Evolutionary conservation across 1,284 basidiomycete species (phyloP), one percentile per base, ranked within the genome.

Genomic region (Trichosporon sp.): DNA sequence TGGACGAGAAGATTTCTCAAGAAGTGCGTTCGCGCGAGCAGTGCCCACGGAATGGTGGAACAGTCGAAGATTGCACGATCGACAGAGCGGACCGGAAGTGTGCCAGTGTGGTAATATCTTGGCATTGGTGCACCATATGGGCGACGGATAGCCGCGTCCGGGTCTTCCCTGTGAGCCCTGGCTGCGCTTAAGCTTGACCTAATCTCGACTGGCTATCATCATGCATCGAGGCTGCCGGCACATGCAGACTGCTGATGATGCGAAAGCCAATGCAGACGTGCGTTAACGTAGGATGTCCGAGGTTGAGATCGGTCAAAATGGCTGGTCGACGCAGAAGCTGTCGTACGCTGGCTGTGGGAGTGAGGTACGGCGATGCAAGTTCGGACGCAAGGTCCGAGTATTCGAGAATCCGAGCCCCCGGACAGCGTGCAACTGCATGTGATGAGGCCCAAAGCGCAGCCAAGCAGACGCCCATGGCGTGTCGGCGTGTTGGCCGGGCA

Each of bases 111-210:
- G 54, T 59, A 31, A 59, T 26, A 59, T n/a, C 59, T 63, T 63
- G 59, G 59, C 59, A 63, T 63, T 21, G 16, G n/a, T 63, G 59
- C 59, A 63, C 59, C 59, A 63, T 63, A 63, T 63, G 59, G 59
- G 31, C 31, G 3, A 5, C 43, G n/a, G 16, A 59, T 59, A 26
- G 26, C 31, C 54, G 32, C 26, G 11, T 59, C 54, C 54, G 54
- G 14, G 4, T 2, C 31, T 11, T 54, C 19, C 21, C 51, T 19
- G 51, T 4, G 32, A n/a, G 56, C 59, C 59, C 59, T 63, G 59
- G 59, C 16, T 63, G 59, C 59, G 59, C 59, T 63, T 37, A n/a
- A 63, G 59, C 32, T 63, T 63, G 59, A 63, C 31, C 19, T 35
- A 26, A 63, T 63, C 59, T 63, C 31, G 51, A 26, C 51, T 54